These are phyloP conservation scores for Penicillium sp. DNA, from an alignment of 2,329 filamentous ascomycete species.

Conservation along the genomic window DNA sequence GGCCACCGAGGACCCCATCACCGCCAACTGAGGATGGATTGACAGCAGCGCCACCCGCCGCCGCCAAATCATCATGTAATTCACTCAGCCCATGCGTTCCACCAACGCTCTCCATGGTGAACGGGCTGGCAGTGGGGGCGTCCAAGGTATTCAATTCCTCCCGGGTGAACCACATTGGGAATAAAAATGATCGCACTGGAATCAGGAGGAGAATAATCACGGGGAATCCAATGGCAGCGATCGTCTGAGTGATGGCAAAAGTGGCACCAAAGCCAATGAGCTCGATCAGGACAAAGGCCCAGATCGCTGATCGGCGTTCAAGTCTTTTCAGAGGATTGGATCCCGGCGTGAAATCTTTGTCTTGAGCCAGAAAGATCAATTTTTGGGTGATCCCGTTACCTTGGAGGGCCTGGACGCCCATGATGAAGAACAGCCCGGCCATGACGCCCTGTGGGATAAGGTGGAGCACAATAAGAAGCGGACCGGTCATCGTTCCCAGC, in stretches of 20 bases:
- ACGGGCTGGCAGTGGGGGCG: slow-evolving; percentile 66
- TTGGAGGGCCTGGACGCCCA: slow-evolving; percentile 72
- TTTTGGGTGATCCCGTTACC: slow-evolving; percentile 73
- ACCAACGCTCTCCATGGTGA: slow-evolving; percentile 70
- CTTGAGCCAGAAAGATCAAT: slow-evolving; percentile 62
- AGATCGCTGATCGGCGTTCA: slow-evolving; percentile 59
- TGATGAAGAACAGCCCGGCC: slow-evolving; percentile 76
- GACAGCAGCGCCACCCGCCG: slow-evolving; percentile 2
- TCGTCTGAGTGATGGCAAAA: slow-evolving; percentile 76
- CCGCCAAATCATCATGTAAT: slow-evolving; percentile 8
- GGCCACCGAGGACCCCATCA: slow-evolving; percentile 15
- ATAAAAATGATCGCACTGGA: slow-evolving; percentile 57
- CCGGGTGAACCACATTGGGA: slow-evolving; percentile 56
- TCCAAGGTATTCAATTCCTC: slow-evolving; percentile 61
- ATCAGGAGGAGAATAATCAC: slow-evolving; percentile 66
- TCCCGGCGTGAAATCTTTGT: slow-evolving; percentile 54
- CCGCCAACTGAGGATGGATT: slow-evolving; percentile 7
- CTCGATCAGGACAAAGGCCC: slow-evolving; percentile 64
- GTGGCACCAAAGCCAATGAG: slow-evolving; percentile 67
- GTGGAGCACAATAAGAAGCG: slow-evolving; percentile 66
- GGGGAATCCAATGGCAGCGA: slow-evolving; percentile 75
- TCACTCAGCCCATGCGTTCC: slow-evolving; percentile 50
- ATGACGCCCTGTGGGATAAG: slow-evolving; percentile 74
- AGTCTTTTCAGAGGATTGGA: slow-evolving; percentile 57
- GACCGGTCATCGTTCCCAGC: slow-evolving; percentile 71